Evolutionary conservation across 139 green algal species (phyloP).

Genomic region (Asterochloris sp.): DNA sequence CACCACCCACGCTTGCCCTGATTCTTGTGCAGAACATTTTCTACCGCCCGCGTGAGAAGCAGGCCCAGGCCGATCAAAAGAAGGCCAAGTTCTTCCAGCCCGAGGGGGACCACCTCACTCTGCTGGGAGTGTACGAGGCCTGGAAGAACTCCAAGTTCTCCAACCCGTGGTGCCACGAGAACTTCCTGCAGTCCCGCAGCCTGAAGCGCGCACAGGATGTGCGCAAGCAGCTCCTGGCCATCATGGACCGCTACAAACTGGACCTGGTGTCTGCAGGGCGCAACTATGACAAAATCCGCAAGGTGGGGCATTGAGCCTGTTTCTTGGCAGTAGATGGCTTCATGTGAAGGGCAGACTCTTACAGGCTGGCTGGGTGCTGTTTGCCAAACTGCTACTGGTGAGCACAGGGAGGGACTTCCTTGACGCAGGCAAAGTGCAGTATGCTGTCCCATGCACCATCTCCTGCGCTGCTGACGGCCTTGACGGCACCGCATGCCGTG

Average conservation of each 20-base stretch:
- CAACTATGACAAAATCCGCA: conserved; percentile 90
- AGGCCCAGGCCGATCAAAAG: conserved; percentile 90
- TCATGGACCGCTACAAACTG: conserved; percentile 99
- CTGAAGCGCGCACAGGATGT: conserved; percentile 81
- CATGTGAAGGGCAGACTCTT: too few species aligned
- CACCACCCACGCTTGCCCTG: background rate
- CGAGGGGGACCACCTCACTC: conserved; percentile 96
- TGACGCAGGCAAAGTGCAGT: too few species aligned
- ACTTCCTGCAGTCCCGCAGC: conserved; percentile 90
- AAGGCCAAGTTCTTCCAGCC: conserved; percentile 95
- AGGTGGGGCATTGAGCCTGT: conserved; percentile 10
- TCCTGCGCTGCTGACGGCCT: too few species aligned
- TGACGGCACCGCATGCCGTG: too few species aligned
- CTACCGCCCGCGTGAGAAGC: conserved; percentile 83
- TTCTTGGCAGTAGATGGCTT: too few species aligned
- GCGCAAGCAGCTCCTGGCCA: conserved; percentile 85
- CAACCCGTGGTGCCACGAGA: conserved; percentile 93
- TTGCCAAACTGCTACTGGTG: too few species aligned
- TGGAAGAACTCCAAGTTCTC: conserved; percentile 95
- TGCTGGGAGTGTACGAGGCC: conserved; percentile 94
- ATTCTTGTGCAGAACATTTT: conserved; percentile 96
- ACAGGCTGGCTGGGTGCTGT: too few species aligned
- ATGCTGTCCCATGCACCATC: too few species aligned
- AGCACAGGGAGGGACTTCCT: too few species aligned
- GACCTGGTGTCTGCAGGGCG: conserved; percentile 86